phyloP scores from a whole-genome alignment of 169 alveolate species.

The Prorocentrum cordatum region DNA sequence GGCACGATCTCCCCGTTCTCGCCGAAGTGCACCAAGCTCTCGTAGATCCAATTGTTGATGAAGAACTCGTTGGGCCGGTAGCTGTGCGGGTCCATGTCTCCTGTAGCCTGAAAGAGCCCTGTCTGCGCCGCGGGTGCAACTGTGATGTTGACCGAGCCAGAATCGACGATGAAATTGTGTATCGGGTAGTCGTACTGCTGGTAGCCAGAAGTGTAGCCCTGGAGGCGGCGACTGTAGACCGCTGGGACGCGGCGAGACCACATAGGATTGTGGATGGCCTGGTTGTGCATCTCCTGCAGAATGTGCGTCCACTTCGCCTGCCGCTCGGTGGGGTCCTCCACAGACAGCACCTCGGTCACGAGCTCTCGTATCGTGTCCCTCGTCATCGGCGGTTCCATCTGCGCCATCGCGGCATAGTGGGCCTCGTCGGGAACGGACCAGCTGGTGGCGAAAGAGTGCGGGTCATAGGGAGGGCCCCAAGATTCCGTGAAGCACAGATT shows the following conservation, averaged over 20 bases:
- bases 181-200: constrained; percentile 36
- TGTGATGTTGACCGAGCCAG: not conserved
- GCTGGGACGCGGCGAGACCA: not conserved
- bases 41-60: constrained; percentile 20
- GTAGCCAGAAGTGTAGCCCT: not conserved
- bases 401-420: not conserved
- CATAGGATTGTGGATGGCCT: constrained; percentile 2
- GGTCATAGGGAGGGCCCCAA: constrained; percentile 35
- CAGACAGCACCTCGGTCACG: not conserved
- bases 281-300: not conserved
- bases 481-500: constrained; percentile 35
- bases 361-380: not conserved
- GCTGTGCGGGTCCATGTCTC: constrained; percentile 20
- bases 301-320: constrained; percentile 5
- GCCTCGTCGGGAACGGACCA: not conserved
- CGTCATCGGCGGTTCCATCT: constrained; percentile 4
- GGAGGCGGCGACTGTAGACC: not conserved
- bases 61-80: constrained; percentile 48
- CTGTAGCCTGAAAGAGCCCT: not conserved
- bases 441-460: constrained; percentile 1
- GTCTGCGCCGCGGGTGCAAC: constrained; percentile 38
- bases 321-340: not conserved
- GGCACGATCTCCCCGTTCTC: not conserved
- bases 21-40: not conserved
- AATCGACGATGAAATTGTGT: not conserved